Conservation (phyloP, 2,329 filamentous ascomycete species). For the Epichloe hybrida region DNA sequence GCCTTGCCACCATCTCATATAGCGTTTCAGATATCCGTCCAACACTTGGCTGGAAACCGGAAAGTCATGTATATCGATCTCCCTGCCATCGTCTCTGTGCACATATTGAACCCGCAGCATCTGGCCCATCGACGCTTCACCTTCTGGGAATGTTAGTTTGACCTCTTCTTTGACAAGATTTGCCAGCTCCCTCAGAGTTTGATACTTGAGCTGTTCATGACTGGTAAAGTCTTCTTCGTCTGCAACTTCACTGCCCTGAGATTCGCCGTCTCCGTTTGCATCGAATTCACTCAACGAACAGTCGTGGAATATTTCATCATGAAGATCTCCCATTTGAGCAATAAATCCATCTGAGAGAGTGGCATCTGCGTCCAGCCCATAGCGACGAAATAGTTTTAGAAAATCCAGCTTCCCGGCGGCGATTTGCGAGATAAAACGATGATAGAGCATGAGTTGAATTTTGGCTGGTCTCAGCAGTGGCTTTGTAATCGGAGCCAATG, state of each 20-base stretch:
- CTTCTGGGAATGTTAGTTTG: constrained; percentile 37
- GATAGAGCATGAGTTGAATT: constrained; percentile 84
- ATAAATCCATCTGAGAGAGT: constrained; percentile 71
- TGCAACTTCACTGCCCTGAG: neutral
- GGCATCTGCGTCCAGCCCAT: constrained; percentile 50
- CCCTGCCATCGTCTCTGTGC: constrained; percentile 35
- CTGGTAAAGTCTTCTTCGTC: neutral
- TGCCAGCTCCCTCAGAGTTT: constrained; percentile 33
- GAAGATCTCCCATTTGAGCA: constrained; percentile 55
- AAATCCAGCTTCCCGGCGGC: constrained; percentile 60
- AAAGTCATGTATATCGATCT: constrained; percentile 45
- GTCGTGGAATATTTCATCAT: constrained; percentile 51
- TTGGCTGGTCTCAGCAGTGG: constrained; percentile 62
- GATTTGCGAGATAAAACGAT: constrained; percentile 66
- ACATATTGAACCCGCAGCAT: constrained; percentile 43
- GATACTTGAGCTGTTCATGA: constrained; percentile 29
- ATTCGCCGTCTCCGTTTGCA: neutral
- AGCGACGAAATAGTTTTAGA: constrained; percentile 53
- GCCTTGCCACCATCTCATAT: constrained; percentile 83
- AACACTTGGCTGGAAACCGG: constrained; percentile 52
- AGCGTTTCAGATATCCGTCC: constrained; percentile 50
- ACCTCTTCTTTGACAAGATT: constrained; percentile 33
- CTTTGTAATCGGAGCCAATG: constrained; percentile 48
- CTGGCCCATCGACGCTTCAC: constrained; percentile 32
- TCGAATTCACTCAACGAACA: constrained; percentile 20